Conservation (phyloP, 176 grass and related monocot genomes). For the Puya raimondii region DNA sequence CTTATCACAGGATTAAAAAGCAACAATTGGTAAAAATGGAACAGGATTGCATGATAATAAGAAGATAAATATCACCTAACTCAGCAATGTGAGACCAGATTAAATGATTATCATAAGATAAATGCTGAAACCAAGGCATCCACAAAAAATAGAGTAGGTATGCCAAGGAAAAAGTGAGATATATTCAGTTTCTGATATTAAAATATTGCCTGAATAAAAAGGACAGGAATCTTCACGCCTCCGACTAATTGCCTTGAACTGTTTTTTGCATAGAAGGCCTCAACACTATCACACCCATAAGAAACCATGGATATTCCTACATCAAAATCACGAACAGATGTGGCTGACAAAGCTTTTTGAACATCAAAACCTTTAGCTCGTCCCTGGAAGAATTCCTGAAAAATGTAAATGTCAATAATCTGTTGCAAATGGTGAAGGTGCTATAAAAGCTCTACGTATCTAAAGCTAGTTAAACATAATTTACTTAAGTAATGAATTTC, state of each 20-base stretch:
- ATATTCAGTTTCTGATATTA: neutral
- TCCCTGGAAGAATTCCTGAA: slow-evolving; percentile 95
- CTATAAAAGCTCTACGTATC: neutral
- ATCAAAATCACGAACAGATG: slow-evolving; percentile 70
- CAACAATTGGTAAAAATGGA: too few relatives aligned
- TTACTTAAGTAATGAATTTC: neutral
- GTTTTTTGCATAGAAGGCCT: slow-evolving; percentile 65
- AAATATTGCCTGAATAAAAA: slow-evolving; percentile 72
- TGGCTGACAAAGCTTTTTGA: slow-evolving; percentile 58
- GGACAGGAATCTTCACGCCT: slow-evolving; percentile 58
- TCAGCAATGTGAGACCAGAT: too few relatives aligned
- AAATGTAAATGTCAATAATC: slow-evolving; percentile 16
- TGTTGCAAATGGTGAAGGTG: neutral
- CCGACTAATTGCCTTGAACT: slow-evolving; percentile 45
- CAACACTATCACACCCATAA: slow-evolving; percentile 57
- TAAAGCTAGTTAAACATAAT: neutral
- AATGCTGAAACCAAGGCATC: neutral
- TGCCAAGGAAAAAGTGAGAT: neutral
- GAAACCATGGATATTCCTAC: slow-evolving; percentile 77
- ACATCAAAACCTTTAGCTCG: slow-evolving; percentile 83
- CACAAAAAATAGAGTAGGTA: neutral
- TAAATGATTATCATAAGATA: neutral
- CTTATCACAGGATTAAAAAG: too few relatives aligned
- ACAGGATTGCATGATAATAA: too few relatives aligned
- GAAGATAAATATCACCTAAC: too few relatives aligned